Evolutionary conservation across 441 rosid species (phyloP).

Genomic region (Eruca vesicaria): DNA sequence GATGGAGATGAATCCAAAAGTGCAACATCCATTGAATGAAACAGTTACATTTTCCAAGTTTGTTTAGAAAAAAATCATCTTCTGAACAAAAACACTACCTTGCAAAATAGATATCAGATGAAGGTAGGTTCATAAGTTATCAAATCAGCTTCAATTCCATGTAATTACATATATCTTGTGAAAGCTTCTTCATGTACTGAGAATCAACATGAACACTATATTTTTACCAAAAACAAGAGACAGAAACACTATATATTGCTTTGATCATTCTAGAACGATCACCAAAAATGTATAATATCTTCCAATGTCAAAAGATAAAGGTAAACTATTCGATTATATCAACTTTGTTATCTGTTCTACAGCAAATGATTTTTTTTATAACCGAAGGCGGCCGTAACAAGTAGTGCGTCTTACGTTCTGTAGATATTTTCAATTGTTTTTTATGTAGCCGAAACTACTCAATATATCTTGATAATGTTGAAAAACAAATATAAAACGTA

Average conservation of each 20-base stretch:
- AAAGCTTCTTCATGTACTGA: neutral
- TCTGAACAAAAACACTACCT: too few relatives aligned
- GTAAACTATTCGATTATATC: neutral
- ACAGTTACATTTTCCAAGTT: too few relatives aligned
- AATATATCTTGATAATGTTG: neutral
- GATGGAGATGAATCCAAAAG: too few relatives aligned
- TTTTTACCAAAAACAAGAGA: too few relatives aligned
- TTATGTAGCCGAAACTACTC: constrained; percentile 18
- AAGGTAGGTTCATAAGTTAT: too few relatives aligned
- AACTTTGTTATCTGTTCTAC: constrained; percentile 16
- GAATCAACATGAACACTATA: neutral
- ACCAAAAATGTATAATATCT: neutral
- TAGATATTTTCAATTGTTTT: neutral
- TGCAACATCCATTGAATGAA: too few relatives aligned
- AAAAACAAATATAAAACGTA: neutral
- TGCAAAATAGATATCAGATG: too few relatives aligned
- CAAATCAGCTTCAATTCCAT: too few relatives aligned
- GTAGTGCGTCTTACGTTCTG: constrained; percentile 25
- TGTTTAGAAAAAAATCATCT: too few relatives aligned
- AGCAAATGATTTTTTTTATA: neutral
- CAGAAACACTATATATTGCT: neutral
- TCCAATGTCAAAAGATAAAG: constrained; percentile 12
- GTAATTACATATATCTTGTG: neutral
- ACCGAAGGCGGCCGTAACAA: constrained; percentile 19
- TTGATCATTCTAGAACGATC: constrained; percentile 4